Base-by-base conservation (phyloP, 2,329 filamentous ascomycete species). In the Ophiocordyceps camponoti-saundersi region DNA sequence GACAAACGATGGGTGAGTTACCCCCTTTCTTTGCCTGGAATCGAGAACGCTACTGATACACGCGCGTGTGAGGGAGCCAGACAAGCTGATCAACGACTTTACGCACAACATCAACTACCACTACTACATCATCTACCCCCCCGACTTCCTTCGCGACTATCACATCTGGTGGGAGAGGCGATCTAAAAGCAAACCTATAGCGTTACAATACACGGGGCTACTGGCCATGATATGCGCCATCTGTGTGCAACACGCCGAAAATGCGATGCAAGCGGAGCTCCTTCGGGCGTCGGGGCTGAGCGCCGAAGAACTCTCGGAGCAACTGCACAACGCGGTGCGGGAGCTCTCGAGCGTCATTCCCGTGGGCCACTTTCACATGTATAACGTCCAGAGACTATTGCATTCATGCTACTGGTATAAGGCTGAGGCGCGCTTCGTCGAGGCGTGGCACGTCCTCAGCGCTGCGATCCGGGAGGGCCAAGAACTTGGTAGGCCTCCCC, bases 401-500 rank as follows among this genome's bases (percentile, higher is more conserved):
- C 59, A 61, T 42, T 59, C 55, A 1, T 55, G 51, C 23, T 61
- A 61, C 40, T 62, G 59, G 59, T 60, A 57, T 52, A 62, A 61
- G 46, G 55, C 56, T 6, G 59, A 62, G 43, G 59, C 56, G 18
- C 49, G 52, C 36, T 60, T 61, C 30, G 48, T 56, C 13, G 59
- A 61, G 46, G 54, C 54, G 12, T 61, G 59, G 57, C 59, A 60
- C 21, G 54, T 60, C 2, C 50, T 62, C 11, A 55, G 56, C n/a
- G 53, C 54, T n/a, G 58, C 60, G 3, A 55, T 61, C 20, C 48
- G 58, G 2, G 59, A 61, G 44, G 58, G 53, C 1, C 55, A 56
- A 22, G 57, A 60, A 46, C 55, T 61, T 6, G 55, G 57, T 57
- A 51, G 21, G 49, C 39, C 13, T 23, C 18, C 1, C 5, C 6